These are phyloP conservation scores for Sanchytrium tribonematis DNA, from an alignment of 371 early-diverging fungal species.

Conservation along the genomic window DNA sequence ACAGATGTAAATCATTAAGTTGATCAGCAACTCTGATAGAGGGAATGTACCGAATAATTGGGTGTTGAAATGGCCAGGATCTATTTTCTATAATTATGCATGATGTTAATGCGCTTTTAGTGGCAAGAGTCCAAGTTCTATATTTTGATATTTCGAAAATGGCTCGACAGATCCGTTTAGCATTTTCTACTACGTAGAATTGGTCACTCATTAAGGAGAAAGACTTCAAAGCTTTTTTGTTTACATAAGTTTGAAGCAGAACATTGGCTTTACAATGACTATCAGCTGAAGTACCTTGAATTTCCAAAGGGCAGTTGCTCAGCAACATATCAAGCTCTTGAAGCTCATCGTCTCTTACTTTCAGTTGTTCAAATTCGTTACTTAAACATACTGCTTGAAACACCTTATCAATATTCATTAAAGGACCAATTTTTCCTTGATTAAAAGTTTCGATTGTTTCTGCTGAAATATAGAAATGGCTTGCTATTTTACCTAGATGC, in stretches of 20 bases:
- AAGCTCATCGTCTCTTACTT: constrained; percentile 1
- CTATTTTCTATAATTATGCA: neutral
- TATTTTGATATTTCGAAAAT: neutral
- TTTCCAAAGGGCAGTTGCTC: neutral
- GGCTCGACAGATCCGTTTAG: constrained; percentile 7
- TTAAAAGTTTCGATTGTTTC: constrained; percentile 7
- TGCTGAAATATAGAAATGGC: constrained; percentile 8
- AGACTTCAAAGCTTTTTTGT: constrained; percentile 1
- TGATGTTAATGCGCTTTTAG: neutral
- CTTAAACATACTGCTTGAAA: constrained; percentile 4
- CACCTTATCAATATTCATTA: constrained; percentile 2
- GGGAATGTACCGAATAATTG: no score
- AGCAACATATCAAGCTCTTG: neutral
- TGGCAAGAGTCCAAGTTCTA: neutral
- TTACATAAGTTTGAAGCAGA: neutral
- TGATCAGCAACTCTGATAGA: no score
- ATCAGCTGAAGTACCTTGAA: neutral
- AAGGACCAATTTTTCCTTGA: neutral
- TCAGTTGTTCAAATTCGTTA: constrained; percentile 8
- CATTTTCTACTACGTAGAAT: constrained; percentile 8
- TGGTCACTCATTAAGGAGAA: constrained; percentile 11
- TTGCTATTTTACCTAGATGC: constrained; percentile 6
- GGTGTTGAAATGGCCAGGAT: no score
- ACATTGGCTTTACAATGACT: neutral
- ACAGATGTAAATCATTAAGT: no score